A percentile compares a stretch with the other conserved stretches of the same genome.
Conservation (phyloP, 805 yeast genomes). For the Spathaspora passalidarum region DNA sequence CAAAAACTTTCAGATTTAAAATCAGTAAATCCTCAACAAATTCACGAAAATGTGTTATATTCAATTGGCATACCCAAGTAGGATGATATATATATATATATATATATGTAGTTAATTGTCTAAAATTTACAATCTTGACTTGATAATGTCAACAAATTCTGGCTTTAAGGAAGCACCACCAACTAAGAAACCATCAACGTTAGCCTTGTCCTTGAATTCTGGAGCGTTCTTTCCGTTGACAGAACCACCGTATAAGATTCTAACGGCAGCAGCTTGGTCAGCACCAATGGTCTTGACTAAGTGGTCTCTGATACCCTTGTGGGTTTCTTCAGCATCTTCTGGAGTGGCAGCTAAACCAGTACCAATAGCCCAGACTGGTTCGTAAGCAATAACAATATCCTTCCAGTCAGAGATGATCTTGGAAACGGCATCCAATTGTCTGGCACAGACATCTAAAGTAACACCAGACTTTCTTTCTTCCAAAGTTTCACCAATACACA, state of each 20-base stretch:
- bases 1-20: slow-evolving; percentile 10
- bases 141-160: slow-evolving; percentile 93
- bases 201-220: slow-evolving; percentile 86
- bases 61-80: slow-evolving; percentile 7
- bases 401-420: slow-evolving; percentile 84
- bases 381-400: slow-evolving; percentile 92
- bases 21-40: slow-evolving; percentile 3
- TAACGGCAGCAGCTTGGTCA: slow-evolving; percentile 69
- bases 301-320: slow-evolving; percentile 81
- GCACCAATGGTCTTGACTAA: slow-evolving; percentile 74
- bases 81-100: slow-evolving; percentile 1
- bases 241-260: slow-evolving; percentile 98
- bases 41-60: slow-evolving; percentile 11
- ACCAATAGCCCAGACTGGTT: slow-evolving; percentile 99
- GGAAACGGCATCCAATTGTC: slow-evolving; percentile 87
- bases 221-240: slow-evolving; percentile 92
- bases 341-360: slow-evolving; percentile 99
- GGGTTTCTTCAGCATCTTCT: slow-evolving; percentile 95
- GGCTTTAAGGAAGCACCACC: slow-evolving; percentile 99
- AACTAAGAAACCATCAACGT: slow-evolving; percentile 97
- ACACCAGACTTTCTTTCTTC: slow-evolving; percentile 90
- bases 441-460: slow-evolving; percentile 82
- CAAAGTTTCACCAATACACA: slow-evolving; percentile 96
- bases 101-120: slow-evolving; percentile 4
- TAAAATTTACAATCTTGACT: slow-evolving; percentile 69